These are phyloP conservation scores for Calonectria pseudoreteaudii DNA, from an alignment of 2,329 filamentous ascomycete species.

Conservation along the genomic window DNA sequence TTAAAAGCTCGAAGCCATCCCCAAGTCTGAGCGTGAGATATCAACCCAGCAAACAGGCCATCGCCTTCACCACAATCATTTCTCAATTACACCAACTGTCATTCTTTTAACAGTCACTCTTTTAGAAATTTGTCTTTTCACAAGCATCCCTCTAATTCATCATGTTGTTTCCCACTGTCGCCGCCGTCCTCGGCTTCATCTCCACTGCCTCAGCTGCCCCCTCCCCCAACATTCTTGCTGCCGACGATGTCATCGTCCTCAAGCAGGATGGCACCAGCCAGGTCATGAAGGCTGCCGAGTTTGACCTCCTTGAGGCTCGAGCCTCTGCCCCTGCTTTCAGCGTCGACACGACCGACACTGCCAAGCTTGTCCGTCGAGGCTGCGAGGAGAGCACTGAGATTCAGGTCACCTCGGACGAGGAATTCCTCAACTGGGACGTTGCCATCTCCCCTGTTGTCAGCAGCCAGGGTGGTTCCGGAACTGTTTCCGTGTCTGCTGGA, in stretches of 20 bases:
- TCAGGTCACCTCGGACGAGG: slow-evolving; percentile 32
- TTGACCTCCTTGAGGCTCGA: slow-evolving; percentile 27
- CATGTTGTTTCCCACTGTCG: slow-evolving; percentile 32
- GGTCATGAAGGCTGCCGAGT: slow-evolving; percentile 37
- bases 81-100: not conserved
- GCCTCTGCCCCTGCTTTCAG: not conserved
- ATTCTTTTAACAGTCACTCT: not conserved
- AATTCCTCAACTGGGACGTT: slow-evolving; percentile 40
- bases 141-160: slow-evolving; percentile 3
- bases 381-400: slow-evolving; percentile 37
- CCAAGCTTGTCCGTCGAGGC: slow-evolving; percentile 13
- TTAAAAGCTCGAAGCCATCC: slow-evolving; percentile 4
- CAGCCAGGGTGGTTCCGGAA: slow-evolving; percentile 30
- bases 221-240: slow-evolving; percentile 13
- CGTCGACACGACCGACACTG: not conserved
- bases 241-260: slow-evolving; percentile 37
- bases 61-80: not conserved
- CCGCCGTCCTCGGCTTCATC: slow-evolving; percentile 29
- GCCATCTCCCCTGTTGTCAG: slow-evolving; percentile 38
- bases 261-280: slow-evolving; percentile 28
- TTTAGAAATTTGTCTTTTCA: not conserved
- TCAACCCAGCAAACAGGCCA: not conserved
- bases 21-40: not conserved
- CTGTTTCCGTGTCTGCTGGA: slow-evolving; percentile 26
- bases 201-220: slow-evolving; percentile 32